Evolutionary conservation across 331 rosid species (phyloP), one percentile per base, ranked within the genome.

Genomic region (Saraca asoca): DNA sequence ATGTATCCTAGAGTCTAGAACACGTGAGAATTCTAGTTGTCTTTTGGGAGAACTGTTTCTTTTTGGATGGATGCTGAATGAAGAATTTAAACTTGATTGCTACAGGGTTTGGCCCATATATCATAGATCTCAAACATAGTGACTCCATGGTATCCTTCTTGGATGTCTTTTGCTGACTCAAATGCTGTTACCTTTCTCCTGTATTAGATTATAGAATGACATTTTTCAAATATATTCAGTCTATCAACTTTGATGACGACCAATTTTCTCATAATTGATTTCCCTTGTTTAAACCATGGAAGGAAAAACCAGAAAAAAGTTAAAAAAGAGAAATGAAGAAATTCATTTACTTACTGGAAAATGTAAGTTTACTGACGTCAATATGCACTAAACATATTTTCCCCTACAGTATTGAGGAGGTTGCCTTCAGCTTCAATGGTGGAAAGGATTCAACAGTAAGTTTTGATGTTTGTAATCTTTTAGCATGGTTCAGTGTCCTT

Each of bases 361-460:
- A 53, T 24, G 3, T 53, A 10, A 13, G 5, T 49, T 64, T 15
- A 11, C 58, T 45, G 41, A 43, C 62, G 51, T 53, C 17, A 41
- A 39, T 18, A 20, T 77, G 18, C 42, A 31, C 74, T 65, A 14
- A 51, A 58, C 41, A n/a, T 53, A 42, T 76, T 80, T 73, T 71
- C 33, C 50, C 69, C 60, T 49, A 59, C 94, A 90, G 99, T 6
- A 81, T 81, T 58, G 90, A 93, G 69, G 98, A 93, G 83, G 91
- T 84, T 53, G 87, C 97, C 16, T 90, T 93, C 74, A 88, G 98
- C 80, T 90, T 93, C 80, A 93, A 93, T 72, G 98, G 96, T 18
- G 98, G 98, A 76, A 93, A 93, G 83, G 98, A 93, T 85, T 90
- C 98, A 54, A 93, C 97, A 0, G 96, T 88, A 75, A 82, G 91